A percentile compares a stretch with the other conserved stretches of the same genome.
phyloP scores from a whole-genome alignment of 2,329 filamentous ascomycete species.

The Fusarium graminum region DNA sequence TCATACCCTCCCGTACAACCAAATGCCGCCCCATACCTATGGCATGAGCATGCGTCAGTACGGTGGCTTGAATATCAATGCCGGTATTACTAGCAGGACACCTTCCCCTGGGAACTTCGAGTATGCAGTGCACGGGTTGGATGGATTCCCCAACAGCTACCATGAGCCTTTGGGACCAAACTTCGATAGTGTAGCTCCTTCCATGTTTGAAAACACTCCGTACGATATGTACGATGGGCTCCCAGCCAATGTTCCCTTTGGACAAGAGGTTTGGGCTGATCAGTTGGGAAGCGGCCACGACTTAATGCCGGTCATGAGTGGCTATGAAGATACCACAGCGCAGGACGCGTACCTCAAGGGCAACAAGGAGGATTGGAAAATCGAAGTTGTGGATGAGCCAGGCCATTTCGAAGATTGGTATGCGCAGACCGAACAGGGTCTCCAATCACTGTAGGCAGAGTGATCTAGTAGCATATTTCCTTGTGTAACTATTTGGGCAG shows the following conservation, averaged over 20 bases:
- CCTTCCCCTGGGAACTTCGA: constrained; percentile 39
- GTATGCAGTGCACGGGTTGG: constrained; percentile 30
- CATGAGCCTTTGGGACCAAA: constrained; percentile 19
- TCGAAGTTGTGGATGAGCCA: constrained; percentile 52
- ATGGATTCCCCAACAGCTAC: constrained; percentile 29
- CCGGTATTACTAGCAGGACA: constrained; percentile 36
- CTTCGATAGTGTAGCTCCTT: constrained; percentile 16
- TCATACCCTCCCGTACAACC: constrained; percentile 29
- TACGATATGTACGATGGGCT: constrained; percentile 34
- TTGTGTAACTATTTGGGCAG: constrained; percentile 18
- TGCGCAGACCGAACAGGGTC: constrained; percentile 46
- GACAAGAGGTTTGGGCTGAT: constrained; percentile 32
- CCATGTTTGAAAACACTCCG: constrained; percentile 21
- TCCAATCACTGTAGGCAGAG: constrained; percentile 21
- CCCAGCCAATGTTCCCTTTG: constrained; percentile 18
- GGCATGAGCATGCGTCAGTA: constrained; percentile 28
- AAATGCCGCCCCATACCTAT: constrained; percentile 34
- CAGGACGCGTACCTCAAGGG: constrained; percentile 53
- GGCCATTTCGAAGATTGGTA: constrained; percentile 53
- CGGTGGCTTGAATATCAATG: constrained; percentile 13
- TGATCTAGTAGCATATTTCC: constrained; percentile 14
- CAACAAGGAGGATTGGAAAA: constrained; percentile 53
- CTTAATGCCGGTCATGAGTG: constrained; percentile 23
- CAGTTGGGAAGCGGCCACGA: constrained; percentile 25
- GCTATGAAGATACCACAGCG: constrained; percentile 28